Conservation (phyloP, 768 basidiomycete species). For the Tylopilus felleus region DNA sequence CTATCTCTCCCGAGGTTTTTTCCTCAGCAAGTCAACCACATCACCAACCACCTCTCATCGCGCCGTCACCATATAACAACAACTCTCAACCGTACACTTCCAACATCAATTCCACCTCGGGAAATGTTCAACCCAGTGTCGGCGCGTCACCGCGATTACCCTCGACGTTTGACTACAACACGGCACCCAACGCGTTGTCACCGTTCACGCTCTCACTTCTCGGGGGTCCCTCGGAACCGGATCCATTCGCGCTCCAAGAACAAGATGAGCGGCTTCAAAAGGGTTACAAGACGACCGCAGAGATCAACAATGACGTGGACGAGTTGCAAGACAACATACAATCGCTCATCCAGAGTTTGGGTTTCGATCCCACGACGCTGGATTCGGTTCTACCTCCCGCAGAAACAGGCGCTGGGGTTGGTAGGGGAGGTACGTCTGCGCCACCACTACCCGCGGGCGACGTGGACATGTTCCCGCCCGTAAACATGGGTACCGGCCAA, state of each 20-base stretch:
- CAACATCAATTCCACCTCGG: background rate
- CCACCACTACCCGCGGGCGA: slow-evolving; percentile 3
- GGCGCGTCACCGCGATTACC: slow-evolving; percentile 13
- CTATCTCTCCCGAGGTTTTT: slow-evolving; percentile 23
- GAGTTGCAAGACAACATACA: slow-evolving; percentile 66
- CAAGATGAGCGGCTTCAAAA: slow-evolving; percentile 46
- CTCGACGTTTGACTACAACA: slow-evolving; percentile 21
- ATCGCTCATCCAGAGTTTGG: slow-evolving; percentile 67
- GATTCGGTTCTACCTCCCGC: slow-evolving; percentile 4
- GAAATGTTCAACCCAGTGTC: slow-evolving; percentile 6
- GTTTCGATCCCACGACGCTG: slow-evolving; percentile 49
- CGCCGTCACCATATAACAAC: slow-evolving; percentile 29
- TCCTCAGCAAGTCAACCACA: slow-evolving; percentile 16
- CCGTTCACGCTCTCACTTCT: slow-evolving; percentile 27
- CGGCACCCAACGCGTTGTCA: slow-evolving; percentile 19
- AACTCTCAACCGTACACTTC: slow-evolving; percentile 7
- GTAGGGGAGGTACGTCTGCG: slow-evolving; percentile 1
- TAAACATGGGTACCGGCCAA: slow-evolving; percentile 1
- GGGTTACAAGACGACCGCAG: slow-evolving; percentile 56
- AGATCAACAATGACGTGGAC: slow-evolving; percentile 72
- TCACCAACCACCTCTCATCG: slow-evolving; percentile 25
- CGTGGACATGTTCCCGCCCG: slow-evolving; percentile 20
- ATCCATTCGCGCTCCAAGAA: slow-evolving; percentile 34
- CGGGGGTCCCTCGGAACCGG: slow-evolving; percentile 25
- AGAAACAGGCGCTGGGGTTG: slow-evolving; percentile 10